Evolutionary conservation across 2,329 filamentous ascomycete species (phyloP), one percentile per base, ranked within the genome.

Genomic region (Nothophoma quercina): DNA sequence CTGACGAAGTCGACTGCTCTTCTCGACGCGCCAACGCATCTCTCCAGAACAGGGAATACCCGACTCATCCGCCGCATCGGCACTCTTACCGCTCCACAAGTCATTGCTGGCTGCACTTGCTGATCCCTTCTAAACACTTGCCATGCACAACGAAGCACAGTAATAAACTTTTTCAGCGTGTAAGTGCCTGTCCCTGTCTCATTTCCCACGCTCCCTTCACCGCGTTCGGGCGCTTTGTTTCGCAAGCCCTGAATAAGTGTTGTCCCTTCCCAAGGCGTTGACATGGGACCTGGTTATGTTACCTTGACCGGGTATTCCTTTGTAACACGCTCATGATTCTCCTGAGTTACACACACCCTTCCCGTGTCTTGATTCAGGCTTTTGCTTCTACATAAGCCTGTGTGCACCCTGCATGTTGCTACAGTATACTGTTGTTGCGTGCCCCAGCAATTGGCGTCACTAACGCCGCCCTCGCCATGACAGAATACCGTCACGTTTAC

Each of bases 401-500:
- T 19, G 43, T 52, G 32, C 42, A 26, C 51, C 52, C 56, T 50
- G 49, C 63, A 62, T 62, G 58, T 58, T 36, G 33, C 55, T 41
- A 43, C 38, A 32, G 48, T 34, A 44, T 50, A 50, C 29, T 45
- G 34, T 43, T 51, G 56, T 32, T 41, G 35, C 47, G 30, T 40
- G 42, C 48, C 28, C 53, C 45, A 49, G 39, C 56, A 53, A 62
- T 64, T 64, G 59, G 66, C 56, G 30, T 51, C 58, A 59, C 70
- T 74, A 60, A 73, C 65, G 51, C 61, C 35, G 43, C 49, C 38
- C 58, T 60, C 70, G 63, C 59, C 58, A 75, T 75, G 73, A 68
- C 71, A 75, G 73, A 74, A 41, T 74, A 74, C 50, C 67, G 61
- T 30, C 63, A 64, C 56, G 69, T 74, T 25, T 74, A 74, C 59